phyloP scores from a whole-genome alignment of 495 filamentous ascomycete species.

The Xylaria acuta region DNA sequence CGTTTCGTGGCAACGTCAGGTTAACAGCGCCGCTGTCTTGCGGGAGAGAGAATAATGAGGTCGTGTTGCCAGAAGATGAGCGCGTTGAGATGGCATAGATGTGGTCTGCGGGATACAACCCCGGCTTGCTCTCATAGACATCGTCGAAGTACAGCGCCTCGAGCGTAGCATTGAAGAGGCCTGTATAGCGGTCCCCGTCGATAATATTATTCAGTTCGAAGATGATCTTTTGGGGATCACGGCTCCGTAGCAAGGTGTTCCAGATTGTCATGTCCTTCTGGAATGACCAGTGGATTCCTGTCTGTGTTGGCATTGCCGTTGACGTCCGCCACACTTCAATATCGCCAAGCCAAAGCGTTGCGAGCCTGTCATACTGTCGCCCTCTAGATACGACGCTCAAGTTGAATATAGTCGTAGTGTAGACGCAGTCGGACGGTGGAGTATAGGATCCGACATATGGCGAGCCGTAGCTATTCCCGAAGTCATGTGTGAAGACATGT shows the following conservation, averaged over 20 bases:
- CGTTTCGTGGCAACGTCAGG: slow-evolving; percentile 65
- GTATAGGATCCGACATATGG: slow-evolving; percentile 83
- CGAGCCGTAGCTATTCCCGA: slow-evolving; percentile 76
- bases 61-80: slow-evolving; percentile 55
- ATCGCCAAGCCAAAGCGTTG: slow-evolving; percentile 79
- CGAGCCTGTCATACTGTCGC: slow-evolving; percentile 81
- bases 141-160: slow-evolving; percentile 76
- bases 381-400: slow-evolving; percentile 79
- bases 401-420: slow-evolving; percentile 84
- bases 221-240: slow-evolving; percentile 72
- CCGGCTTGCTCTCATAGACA: slow-evolving; percentile 40
- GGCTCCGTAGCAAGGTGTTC: slow-evolving; percentile 69
- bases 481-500: slow-evolving; percentile 71
- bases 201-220: slow-evolving; percentile 85
- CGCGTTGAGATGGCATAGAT: slow-evolving; percentile 80
- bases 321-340: slow-evolving; percentile 85
- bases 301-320: slow-evolving; percentile 79
- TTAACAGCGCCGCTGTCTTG: slow-evolving; percentile 64
- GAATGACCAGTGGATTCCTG: slow-evolving; percentile 76
- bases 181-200: slow-evolving; percentile 74
- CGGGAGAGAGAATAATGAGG: slow-evolving; percentile 77
- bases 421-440: slow-evolving; percentile 70
- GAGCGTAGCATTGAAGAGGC: slow-evolving; percentile 78
- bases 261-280: slow-evolving; percentile 85
- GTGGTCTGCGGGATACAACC: slow-evolving; percentile 58